These are phyloP conservation scores for Boletus insuetus DNA, from an alignment of 768 basidiomycete genomes.

Conservation along the genomic window DNA sequence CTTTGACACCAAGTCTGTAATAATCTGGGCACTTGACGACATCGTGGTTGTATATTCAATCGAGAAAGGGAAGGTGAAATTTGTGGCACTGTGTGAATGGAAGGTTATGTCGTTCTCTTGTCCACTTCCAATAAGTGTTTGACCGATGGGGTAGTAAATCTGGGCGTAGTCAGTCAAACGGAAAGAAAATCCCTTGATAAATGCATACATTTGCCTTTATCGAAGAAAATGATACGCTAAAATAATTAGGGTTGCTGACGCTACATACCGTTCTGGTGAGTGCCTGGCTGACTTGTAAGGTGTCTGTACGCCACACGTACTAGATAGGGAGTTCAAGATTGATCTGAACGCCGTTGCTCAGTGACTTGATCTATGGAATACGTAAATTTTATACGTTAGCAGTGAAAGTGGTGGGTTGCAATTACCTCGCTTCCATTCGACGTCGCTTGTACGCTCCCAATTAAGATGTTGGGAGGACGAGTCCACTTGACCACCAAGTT, in stretches of 20 bases:
- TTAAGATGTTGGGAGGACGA: constrained; percentile 63
- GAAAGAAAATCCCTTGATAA: background rate
- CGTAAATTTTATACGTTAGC: constrained; percentile 16
- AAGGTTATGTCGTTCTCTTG: constrained; percentile 44
- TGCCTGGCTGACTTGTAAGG: background rate
- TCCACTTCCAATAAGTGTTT: constrained; percentile 67
- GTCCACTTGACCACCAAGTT: constrained; percentile 54
- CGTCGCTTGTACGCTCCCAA: constrained; percentile 47
- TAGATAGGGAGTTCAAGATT: constrained; percentile 65
- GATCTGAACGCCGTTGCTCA: constrained; percentile 47
- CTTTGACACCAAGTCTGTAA: constrained; percentile 59
- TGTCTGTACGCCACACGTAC: constrained; percentile 38
- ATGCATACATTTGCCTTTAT: constrained; percentile 56
- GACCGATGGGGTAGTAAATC: constrained; percentile 76
- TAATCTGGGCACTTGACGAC: constrained; percentile 52
- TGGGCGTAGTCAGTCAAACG: constrained; percentile 26
- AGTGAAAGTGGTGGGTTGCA: background rate
- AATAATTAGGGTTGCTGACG: constrained; percentile 81
- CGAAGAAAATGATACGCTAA: constrained; percentile 61
- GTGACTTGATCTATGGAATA: constrained; percentile 35
- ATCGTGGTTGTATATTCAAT: constrained; percentile 55
- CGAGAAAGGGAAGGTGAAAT: constrained; percentile 74
- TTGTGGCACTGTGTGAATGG: constrained; percentile 52
- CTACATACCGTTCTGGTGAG: constrained; percentile 36
- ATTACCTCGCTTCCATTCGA: constrained; percentile 46